Evolutionary conservation across 225 moss, liverwort and hornwort genomes (phyloP).

Genomic region (Rhytidiadelphus loreus): DNA sequence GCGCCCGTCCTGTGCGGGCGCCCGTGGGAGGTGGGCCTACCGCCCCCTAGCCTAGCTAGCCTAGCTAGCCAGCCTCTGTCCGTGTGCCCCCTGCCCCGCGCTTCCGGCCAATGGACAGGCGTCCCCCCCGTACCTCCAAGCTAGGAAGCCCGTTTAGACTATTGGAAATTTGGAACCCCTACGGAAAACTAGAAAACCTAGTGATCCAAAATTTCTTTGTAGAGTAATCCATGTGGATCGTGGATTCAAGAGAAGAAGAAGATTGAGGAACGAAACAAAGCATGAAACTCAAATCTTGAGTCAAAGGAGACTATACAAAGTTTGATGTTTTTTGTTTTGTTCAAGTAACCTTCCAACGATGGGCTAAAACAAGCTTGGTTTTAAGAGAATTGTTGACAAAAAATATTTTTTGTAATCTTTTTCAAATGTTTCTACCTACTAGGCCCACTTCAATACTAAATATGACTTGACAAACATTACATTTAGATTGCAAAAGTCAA

Average conservation of each 20-base stretch:
- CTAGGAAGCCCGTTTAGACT: background rate
- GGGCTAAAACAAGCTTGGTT: background rate
- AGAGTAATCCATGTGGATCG: background rate
- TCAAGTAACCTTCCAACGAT: rapidly evolving
- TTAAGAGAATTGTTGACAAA: too few species aligned
- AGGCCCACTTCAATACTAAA: rapidly evolving
- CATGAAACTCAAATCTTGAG: too few species aligned
- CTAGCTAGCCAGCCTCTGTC: background rate
- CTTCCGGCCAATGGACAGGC: background rate
- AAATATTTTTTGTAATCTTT: rapidly evolving
- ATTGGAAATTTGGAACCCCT: too few species aligned
- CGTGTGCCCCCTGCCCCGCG: background rate
- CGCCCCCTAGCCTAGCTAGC: background rate
- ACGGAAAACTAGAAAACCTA: background rate
- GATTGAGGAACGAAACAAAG: background rate
- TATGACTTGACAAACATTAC: rapidly evolving
- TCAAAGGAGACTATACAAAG: rapidly evolving
- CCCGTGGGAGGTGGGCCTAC: background rate
- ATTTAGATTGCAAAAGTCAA: background rate
- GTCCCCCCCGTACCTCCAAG: background rate
- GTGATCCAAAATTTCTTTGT: background rate
- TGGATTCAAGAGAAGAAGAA: background rate
- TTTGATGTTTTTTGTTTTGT: background rate
- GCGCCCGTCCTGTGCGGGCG: background rate
- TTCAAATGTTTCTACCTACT: background rate